These are phyloP conservation scores for Ascodesmis nigricans DNA, from an alignment of 495 filamentous ascomycete species.

Conservation along the genomic window DNA sequence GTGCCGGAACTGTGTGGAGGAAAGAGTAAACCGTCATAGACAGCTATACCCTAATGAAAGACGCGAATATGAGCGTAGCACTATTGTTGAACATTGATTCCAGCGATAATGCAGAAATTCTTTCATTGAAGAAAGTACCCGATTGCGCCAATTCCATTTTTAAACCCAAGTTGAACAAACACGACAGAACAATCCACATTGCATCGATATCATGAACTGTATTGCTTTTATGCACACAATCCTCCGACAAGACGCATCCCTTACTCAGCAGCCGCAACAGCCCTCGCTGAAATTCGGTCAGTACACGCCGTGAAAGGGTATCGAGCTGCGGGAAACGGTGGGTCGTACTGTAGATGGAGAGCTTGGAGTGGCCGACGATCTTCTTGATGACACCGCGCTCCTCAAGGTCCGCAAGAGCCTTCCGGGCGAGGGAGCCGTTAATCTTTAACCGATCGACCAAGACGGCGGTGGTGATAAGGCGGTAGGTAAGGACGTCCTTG, in stretches of 20 bases:
- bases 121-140: too few species aligned
- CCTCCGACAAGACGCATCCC: too few species aligned
- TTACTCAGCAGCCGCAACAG: conserved; percentile 12
- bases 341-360: conserved; percentile 92
- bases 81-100: too few species aligned
- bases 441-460: conserved; percentile 99
- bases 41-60: too few species aligned
- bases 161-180: too few species aligned
- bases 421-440: conserved; percentile 87
- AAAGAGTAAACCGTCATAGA: conserved; percentile 25
- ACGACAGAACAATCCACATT: too few species aligned
- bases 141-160: too few species aligned
- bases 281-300: conserved; percentile 4
- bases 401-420: conserved; percentile 80
- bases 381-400: conserved; percentile 97
- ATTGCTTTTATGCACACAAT: too few species aligned
- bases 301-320: too few species aligned
- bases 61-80: too few species aligned
- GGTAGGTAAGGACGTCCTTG: conserved; percentile 77
- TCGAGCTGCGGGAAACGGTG: neutral
- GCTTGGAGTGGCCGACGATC: conserved; percentile 85
- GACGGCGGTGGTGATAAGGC: conserved; percentile 93
- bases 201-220: too few species aligned
- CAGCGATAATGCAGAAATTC: too few species aligned
- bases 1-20: conserved; percentile 29